Conservation (phyloP, 768 basidiomycete genomes). For the Termitomyces sp. region DNA sequence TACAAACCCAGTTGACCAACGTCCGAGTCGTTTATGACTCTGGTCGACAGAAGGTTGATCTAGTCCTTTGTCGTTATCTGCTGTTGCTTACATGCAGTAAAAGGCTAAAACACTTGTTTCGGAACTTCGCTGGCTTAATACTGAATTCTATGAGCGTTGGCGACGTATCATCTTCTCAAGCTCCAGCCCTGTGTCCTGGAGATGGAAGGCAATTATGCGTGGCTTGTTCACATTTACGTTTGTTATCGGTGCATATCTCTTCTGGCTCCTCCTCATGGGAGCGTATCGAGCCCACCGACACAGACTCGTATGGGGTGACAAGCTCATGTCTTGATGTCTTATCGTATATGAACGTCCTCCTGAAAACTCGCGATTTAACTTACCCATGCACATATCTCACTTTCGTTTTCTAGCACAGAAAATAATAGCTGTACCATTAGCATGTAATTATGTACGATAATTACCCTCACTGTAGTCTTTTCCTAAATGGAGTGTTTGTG, state of each 20-base stretch:
- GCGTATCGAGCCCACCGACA: constrained; percentile 72
- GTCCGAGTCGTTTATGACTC: constrained; percentile 68
- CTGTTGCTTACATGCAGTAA: constrained; percentile 1
- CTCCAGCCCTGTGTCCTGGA: constrained; percentile 64
- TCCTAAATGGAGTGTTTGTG: too few species aligned
- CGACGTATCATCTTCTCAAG: constrained; percentile 70
- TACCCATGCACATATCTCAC: constrained; percentile 3
- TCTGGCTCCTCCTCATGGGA: constrained; percentile 57
- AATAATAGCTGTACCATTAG: constrained; percentile 8
- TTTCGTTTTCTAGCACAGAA: constrained; percentile 4
- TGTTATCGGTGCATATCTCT: constrained; percentile 51
- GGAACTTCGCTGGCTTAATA: constrained; percentile 72
- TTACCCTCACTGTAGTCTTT: background rate
- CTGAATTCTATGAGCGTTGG: constrained; percentile 73
- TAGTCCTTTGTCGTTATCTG: background rate
- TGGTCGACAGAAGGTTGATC: constrained; percentile 57
- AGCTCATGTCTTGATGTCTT: constrained; percentile 54
- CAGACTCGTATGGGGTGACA: constrained; percentile 74
- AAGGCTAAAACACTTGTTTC: constrained; percentile 63
- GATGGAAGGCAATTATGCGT: constrained; percentile 64
- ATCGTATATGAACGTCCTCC: background rate
- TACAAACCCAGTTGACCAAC: constrained; percentile 54
- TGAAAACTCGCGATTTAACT: background rate
- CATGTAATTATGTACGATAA: constrained; percentile 6
- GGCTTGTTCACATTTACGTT: constrained; percentile 52